These are phyloP conservation scores for Neurospora sp. DNA, from an alignment of 495 filamentous ascomycete species.

Conservation along the genomic window DNA sequence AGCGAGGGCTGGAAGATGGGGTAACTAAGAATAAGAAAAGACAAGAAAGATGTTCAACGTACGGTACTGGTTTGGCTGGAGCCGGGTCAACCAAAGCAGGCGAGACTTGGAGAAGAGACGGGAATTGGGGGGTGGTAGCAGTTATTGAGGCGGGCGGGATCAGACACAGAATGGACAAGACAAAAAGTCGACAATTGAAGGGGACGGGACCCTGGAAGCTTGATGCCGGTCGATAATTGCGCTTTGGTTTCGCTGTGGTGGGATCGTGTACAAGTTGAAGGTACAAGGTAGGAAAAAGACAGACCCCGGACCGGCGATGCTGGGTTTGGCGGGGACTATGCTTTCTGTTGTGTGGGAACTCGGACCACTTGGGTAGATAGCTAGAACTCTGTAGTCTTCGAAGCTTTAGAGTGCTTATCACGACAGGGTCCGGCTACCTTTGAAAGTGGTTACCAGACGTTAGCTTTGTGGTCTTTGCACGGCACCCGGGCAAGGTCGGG, in stretches of 20 bases:
- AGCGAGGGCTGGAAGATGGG: conserved; percentile 18
- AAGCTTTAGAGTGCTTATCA: neutral
- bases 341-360: neutral
- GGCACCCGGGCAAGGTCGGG: neutral
- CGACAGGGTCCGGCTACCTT: neutral
- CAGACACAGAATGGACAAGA: neutral
- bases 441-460: neutral
- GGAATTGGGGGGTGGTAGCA: conserved; percentile 1
- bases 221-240: conserved; percentile 17
- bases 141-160: conserved; percentile 19
- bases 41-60: conserved; percentile 9
- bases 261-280: neutral
- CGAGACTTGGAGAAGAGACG: neutral
- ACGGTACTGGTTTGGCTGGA: conserved; percentile 3
- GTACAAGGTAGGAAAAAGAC: neutral
- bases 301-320: neutral
- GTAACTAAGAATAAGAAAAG: conserved; percentile 16
- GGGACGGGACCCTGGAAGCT: neutral
- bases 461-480: neutral
- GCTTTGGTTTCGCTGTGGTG: conserved; percentile 10
- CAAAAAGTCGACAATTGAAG: neutral
- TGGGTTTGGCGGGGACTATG: neutral
- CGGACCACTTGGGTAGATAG: neutral
- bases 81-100: neutral
- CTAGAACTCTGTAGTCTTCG: neutral